Evolutionary conservation across 108 stramenopile species (phyloP).

Genomic region (Cyclotella choctawhatcheeana): DNA sequence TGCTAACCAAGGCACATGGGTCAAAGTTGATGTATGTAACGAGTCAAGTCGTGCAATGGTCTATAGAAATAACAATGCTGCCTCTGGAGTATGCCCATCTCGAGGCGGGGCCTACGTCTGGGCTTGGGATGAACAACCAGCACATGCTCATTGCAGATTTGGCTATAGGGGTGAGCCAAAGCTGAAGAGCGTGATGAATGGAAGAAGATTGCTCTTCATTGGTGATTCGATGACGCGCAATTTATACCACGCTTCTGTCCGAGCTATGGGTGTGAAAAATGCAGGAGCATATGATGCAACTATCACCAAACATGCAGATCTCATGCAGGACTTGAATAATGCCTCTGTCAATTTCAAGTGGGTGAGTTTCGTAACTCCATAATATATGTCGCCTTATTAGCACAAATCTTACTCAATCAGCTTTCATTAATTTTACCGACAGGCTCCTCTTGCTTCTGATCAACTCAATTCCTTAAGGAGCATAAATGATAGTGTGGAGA

Average conservation of each 20-base stretch:
- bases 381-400: too few relatives aligned
- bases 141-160: constrained; percentile 71
- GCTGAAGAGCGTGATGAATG: constrained; percentile 58
- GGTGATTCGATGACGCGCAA: constrained; percentile 86
- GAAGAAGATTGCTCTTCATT: constrained; percentile 67
- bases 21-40: constrained; percentile 80
- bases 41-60: constrained; percentile 70
- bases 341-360: constrained; percentile 72
- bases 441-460: constrained; percentile 71
- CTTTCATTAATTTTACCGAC: too few relatives aligned
- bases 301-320: constrained; percentile 65
- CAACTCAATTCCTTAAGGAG: constrained; percentile 51
- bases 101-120: constrained; percentile 56
- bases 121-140: constrained; percentile 69
- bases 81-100: constrained; percentile 65
- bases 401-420: too few relatives aligned
- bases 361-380: too few relatives aligned
- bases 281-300: constrained; percentile 83
- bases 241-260: constrained; percentile 70
- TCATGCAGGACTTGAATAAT: constrained; percentile 37
- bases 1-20: constrained; percentile 78
- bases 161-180: constrained; percentile 62
- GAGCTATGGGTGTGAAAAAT: constrained; percentile 64
- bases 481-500: constrained; percentile 29
- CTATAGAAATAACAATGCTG: constrained; percentile 63